A percentile compares a stretch with the other conserved stretches of the same genome.
Evolutionary conservation across 139 green algal genomes (phyloP).

Genomic region (Auxenochlorella protothecoides): DNA sequence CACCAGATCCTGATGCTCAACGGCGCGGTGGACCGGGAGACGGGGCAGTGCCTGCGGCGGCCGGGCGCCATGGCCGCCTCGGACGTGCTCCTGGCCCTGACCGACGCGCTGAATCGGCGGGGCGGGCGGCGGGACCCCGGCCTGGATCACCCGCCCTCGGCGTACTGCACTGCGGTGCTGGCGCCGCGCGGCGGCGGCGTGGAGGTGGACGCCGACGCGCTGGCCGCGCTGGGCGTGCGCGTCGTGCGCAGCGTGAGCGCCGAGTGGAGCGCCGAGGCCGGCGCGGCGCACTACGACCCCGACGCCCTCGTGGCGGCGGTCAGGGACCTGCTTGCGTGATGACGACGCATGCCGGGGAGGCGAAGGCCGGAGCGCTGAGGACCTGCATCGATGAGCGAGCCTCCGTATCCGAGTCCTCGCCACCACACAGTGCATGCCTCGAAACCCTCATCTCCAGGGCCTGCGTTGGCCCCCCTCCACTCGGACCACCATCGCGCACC

Average conservation of each 20-base stretch:
- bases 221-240: conserved; percentile 47
- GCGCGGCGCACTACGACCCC: conserved; percentile 47
- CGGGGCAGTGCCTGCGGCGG: conserved; percentile 21
- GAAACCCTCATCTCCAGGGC: no score
- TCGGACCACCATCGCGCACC: no score
- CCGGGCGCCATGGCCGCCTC: conserved; percentile 66
- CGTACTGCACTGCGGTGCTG: conserved; percentile 69
- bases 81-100: conserved; percentile 60
- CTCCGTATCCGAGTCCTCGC: no score
- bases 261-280: conserved; percentile 5
- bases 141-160: conserved; percentile 39
- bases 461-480: no score
- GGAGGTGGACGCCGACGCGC: conserved; percentile 36
- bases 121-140: conserved; percentile 19
- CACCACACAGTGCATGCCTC: no score
- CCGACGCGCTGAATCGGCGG: conserved; percentile 57
- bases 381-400: not conserved
- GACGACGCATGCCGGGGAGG: not conserved
- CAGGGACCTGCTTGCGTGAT: conserved; percentile 16
- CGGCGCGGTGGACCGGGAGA: conserved; percentile 88
- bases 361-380: not conserved
- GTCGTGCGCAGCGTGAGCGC: not conserved
- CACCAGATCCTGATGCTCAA: conserved; percentile 91
- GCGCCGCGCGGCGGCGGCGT: conserved; percentile 54
- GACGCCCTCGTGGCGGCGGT: conserved; percentile 57